phyloP scores from a whole-genome alignment of 805 yeast genomes.

The Ogataea ganodermae region DNA sequence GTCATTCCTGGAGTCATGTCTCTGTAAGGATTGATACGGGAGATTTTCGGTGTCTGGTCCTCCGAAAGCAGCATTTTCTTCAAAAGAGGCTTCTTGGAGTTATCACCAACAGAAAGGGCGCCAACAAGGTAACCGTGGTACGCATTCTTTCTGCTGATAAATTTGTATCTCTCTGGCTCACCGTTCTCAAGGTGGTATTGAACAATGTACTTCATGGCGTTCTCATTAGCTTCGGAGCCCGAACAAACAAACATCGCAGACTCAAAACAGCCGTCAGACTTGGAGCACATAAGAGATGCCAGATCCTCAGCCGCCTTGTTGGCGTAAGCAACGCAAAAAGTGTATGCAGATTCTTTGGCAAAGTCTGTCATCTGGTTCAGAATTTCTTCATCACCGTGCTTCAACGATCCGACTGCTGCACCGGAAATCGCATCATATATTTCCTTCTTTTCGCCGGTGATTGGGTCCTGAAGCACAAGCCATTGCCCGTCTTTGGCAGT shows the following conservation, averaged over 20 bases:
- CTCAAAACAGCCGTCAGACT: conserved; percentile 37
- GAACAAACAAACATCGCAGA: conserved; percentile 55
- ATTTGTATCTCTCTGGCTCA: conserved; percentile 39
- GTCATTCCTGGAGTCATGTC: conserved; percentile 38
- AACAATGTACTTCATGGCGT: conserved; percentile 67
- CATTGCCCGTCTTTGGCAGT: conserved; percentile 42
- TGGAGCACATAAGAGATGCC: conserved; percentile 42
- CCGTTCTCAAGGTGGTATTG: conserved; percentile 46
- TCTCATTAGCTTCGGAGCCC: conserved; percentile 79
- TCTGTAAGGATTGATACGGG: conserved; percentile 39
- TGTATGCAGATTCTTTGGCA: conserved; percentile 40
- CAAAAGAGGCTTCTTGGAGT: conserved; percentile 36
- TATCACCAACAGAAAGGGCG: conserved; percentile 43
- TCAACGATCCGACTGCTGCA: conserved; percentile 49
- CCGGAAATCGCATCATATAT: conserved; percentile 46
- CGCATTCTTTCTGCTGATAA: conserved; percentile 42
- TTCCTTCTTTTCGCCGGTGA: conserved; percentile 36
- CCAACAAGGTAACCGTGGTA: conserved; percentile 52
- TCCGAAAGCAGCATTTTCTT: conserved; percentile 29
- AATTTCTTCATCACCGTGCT: conserved; percentile 42
- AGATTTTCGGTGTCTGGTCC: conserved; percentile 31
- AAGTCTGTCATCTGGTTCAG: conserved; percentile 20
- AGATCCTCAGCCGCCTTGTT: conserved; percentile 43
- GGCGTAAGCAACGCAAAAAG: conserved; percentile 34
- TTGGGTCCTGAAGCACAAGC: conserved; percentile 42